Base-by-base conservation (phyloP, 352 stramenopile species). In the Globisporangium iwayamae region DNA sequence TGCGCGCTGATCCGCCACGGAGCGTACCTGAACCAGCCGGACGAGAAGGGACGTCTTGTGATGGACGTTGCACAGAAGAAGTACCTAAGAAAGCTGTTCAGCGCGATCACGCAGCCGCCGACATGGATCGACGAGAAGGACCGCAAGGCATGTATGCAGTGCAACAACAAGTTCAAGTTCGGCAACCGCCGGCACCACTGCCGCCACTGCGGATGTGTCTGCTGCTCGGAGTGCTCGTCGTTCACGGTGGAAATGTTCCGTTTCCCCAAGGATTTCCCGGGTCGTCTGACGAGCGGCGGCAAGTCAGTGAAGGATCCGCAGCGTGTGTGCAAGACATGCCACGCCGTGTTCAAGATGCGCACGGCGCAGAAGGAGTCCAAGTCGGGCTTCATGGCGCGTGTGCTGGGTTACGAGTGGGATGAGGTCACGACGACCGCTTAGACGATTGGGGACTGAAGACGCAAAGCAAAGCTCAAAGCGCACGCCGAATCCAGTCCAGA, bases 331-430 rank as follows among this genome's bases (percentile, higher is more conserved):
- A 79, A 81, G 47, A 90, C 86, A 54, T 95, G 86, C 58, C 79
- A 93, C 67, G 83, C 78, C 48, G 84, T 95, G 61, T 95, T 95
- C 70, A 95, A 95, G 70, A 87, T 90, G 74, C 84, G 84, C 10
- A 72, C 71, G 30, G 82, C 81, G 57, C 83, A 92, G 69, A 93
- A 93, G 53, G 84, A 95, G 69, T 87, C 78, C 64, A 95, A 92
- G 74, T 89, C 76, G 28, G 84, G 84, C 60, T 93, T 93, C 64
- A 90, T 95, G 69, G 84, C 83, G 50, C 79, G 81, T 45, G 83
- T 91, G 60, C 76, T 93, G 25, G 84, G 84, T 52, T 91, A 93
- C 74, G 86, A 95, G 66, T 95, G 86, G 84, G 86, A 95, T 59
- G 84, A 95, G 70, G 74, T 93, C 50, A 83, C 80, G 56, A 84